Base-by-base conservation (phyloP, 2,329 filamentous ascomycete genomes). In the Westerdykella aurantiaca region DNA sequence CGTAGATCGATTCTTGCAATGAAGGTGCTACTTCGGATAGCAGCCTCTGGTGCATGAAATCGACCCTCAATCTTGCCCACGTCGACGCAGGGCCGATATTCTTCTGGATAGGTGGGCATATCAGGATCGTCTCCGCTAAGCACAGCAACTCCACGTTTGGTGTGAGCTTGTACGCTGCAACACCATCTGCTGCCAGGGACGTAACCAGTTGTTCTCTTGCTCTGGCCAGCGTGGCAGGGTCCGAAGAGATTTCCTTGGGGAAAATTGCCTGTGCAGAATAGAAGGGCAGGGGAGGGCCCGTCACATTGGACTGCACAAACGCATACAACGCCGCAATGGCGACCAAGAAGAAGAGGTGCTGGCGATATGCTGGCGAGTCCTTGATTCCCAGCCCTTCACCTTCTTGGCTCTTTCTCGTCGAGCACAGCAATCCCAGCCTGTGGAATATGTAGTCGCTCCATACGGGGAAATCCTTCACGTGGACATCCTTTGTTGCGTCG, bases 271-370 rank as follows among this genome's bases (percentile, higher is more conserved):
- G 67, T 3, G 75, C 69, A 2, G 77, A 68, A 18, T 68, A 67
- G 58, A 81, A 83, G 0, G 73, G 69, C n/a, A 95, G 72, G 0
- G 88, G 83, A 1, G 90, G 90, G 0, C 90, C 90, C 3, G 90
- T 95, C 42, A 94, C 86, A 61, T 88, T 95, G 1, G 82, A 81
- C 64, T 96, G 90, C 13, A 95, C 68, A 62, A 95, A 96, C 10
- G 83, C 80, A 58, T 88, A 78, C 10, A 95, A 74, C 1, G 84
- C 79, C 1, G 85, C 82, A 38, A 87, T 70, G 9, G 81, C 86
- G 29, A 85, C 71, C 37, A 79, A 70, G 42, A 81, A 70, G 37
- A 70, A 63, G 2, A 72, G 50, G 43, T 69, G 57, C 44, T 70
- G 69, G 16, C 58, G 65, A 46, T 71, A 70, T n/a, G 60, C 56